Evolutionary conservation across 2,329 filamentous ascomycete genomes (phyloP), one percentile per base, ranked within the genome.

Genomic region (Talaromyces sp.): DNA sequence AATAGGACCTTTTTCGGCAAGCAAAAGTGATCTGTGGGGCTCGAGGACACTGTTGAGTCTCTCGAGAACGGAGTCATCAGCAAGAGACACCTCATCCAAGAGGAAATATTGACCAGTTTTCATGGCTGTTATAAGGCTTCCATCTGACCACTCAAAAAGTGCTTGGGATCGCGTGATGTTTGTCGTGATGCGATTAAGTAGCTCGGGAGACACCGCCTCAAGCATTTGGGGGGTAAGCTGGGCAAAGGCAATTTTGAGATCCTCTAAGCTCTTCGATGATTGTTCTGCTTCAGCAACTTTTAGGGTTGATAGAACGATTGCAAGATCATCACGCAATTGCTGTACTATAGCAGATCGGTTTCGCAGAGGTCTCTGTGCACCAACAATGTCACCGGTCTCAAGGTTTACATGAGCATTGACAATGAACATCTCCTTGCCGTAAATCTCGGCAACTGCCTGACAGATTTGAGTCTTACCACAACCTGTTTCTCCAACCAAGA

Each of bases 381-480:
- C 95, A 67, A 99, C 98, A 11, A 99, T 82, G 75, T 99, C 95
- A 16, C 95, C 93, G 0, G 96, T 98, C 75, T 99, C 96, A 0
- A 95, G 93, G 67, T 99, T 99, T 69, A 98, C 93, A 76, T 99
- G 96, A 2, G 96, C 95, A 72, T 99, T 99, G 71, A 99, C 89
- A 68, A 93, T 95, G 68, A 93, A 88, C 42, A 99, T 80, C 66
- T 90, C 81, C 69, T 89, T 92, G 16, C 82, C 81, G 66, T 91
- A 83, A 3, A 91, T 89, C 70, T 96, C 89, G 2, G 95, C 92
- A 60, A 98, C 83, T 72, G 96, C 84, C 74, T 99, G 95, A 68
- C 92, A 96, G 6, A 99, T 90, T 1, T 93, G 97, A 0, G 95
- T 99, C 79, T 99, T 99, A 65, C 96, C 95, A 71, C 93, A 98